Conservation (phyloP, 805 yeast species). For the Saturnispora besseyi region DNA sequence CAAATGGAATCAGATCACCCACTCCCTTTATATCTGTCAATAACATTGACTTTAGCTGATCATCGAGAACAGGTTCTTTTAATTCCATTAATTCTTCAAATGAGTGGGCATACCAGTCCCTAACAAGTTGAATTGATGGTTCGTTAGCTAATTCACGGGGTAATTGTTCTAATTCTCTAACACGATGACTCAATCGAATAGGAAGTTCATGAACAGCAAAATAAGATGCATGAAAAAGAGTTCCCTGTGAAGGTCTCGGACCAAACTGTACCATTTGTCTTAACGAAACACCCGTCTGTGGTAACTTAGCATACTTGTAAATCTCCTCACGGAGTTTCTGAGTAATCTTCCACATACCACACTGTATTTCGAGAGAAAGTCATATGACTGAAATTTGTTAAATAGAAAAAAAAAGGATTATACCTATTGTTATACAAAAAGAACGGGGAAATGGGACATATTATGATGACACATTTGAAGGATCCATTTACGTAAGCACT, state of each 20-base stretch:
- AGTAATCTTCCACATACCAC: constrained; percentile 38
- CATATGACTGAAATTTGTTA: neutral
- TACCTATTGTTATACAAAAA: neutral
- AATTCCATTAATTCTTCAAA: constrained; percentile 72
- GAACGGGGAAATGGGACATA: neutral
- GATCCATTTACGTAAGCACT: neutral
- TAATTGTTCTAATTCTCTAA: constrained; percentile 70
- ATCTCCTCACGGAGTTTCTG: constrained; percentile 44
- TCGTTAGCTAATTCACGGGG: constrained; percentile 66
- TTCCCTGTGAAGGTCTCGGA: constrained; percentile 66
- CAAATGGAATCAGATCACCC: neutral
- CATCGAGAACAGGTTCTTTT: constrained; percentile 39
- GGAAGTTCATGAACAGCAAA: constrained; percentile 83
- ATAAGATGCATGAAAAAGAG: constrained; percentile 72
- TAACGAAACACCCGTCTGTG: constrained; percentile 77
- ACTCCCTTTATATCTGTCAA: constrained; percentile 7
- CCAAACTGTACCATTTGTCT: constrained; percentile 93
- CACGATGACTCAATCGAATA: constrained; percentile 76
- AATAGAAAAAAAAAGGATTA: neutral
- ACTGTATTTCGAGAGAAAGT: neutral
- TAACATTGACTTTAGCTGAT: constrained; percentile 33
- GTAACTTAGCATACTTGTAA: constrained; percentile 56
- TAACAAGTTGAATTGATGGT: constrained; percentile 68
- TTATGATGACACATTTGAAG: neutral
- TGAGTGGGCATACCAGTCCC: constrained; percentile 86